A percentile compares a stretch with the other conserved stretches of the same genome.
These are phyloP conservation scores for Immersiporthe knoxdaviesiana DNA, from an alignment of 2,329 filamentous ascomycete species.

Conservation along the genomic window DNA sequence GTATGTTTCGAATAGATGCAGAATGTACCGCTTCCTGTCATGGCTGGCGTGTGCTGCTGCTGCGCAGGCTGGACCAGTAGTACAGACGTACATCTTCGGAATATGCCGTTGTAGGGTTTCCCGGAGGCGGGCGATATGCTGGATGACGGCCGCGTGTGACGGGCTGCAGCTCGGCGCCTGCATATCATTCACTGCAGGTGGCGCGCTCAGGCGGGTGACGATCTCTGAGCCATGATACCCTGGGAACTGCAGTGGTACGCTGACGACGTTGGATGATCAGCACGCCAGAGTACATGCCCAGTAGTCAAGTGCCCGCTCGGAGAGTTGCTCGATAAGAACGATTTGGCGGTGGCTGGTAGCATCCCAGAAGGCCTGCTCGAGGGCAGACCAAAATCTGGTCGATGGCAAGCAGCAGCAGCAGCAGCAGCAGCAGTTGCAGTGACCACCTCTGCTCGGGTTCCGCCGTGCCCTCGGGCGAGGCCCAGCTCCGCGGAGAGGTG, in stretches of 20 bases:
- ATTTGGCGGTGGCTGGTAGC: not conserved
- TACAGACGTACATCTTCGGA: not conserved
- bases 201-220: conserved; percentile 8
- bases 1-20: conserved; percentile 3
- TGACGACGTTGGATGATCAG: not conserved
- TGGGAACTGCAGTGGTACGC: not conserved
- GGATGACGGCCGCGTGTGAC: not conserved
- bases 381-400: not conserved
- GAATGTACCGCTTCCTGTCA: not conserved
- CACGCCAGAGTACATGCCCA: not conserved
- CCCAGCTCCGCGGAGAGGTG: not conserved
- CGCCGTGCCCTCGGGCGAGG: not conserved
- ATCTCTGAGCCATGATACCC: not conserved
- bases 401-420: not conserved
- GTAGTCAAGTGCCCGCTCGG: not conserved
- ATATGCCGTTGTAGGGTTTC: not conserved
- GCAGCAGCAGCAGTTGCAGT: not conserved
- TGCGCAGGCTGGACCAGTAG: not conserved
- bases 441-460: not conserved
- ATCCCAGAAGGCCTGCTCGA: not conserved
- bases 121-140: not conserved
- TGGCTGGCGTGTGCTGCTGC: not conserved
- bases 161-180: conserved; percentile 1
- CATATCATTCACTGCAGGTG: conserved; percentile 10
- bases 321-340: not conserved